phyloP scores from a whole-genome alignment of 169 alveolate genomes.

The Plasmodium gonderi region DNA sequence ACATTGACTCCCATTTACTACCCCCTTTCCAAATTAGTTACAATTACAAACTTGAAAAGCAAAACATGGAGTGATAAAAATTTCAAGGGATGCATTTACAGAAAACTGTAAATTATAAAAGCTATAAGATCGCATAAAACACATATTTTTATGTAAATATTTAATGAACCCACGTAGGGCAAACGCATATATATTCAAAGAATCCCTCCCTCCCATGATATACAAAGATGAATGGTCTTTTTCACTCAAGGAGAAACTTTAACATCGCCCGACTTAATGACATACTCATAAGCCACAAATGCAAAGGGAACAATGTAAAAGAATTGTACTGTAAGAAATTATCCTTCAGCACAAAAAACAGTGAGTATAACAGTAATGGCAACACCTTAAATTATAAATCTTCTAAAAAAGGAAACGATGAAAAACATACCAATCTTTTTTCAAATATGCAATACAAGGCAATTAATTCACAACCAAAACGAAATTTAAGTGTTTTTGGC shows the following conservation, averaged over 20 bases:
- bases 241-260: background rate
- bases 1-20: background rate
- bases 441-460: slow-evolving; percentile 31
- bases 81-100: background rate
- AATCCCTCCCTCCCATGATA: background rate
- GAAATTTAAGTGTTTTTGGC: slow-evolving; percentile 72
- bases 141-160: background rate
- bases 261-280: background rate
- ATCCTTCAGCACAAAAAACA: slow-evolving; percentile 19
- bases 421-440: slow-evolving; percentile 15
- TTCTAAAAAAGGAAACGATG: slow-evolving; percentile 20
- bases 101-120: background rate
- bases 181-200: background rate
- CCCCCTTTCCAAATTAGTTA: background rate
- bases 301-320: slow-evolving; percentile 19
- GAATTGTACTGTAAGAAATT: slow-evolving; percentile 16
- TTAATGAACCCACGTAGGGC: background rate
- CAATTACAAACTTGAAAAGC: background rate
- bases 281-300: background rate
- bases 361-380: background rate
- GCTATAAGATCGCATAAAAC: background rate
- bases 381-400: background rate
- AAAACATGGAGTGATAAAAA: background rate
- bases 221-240: slow-evolving; percentile 16
- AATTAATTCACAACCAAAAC: slow-evolving; percentile 66